Percentiles rank a stretch among this genome's conserved stretches.
These are phyloP conservation scores for Solanum chiquidenum DNA, from an alignment of 257 asterid genomes.

Conservation along the genomic window DNA sequence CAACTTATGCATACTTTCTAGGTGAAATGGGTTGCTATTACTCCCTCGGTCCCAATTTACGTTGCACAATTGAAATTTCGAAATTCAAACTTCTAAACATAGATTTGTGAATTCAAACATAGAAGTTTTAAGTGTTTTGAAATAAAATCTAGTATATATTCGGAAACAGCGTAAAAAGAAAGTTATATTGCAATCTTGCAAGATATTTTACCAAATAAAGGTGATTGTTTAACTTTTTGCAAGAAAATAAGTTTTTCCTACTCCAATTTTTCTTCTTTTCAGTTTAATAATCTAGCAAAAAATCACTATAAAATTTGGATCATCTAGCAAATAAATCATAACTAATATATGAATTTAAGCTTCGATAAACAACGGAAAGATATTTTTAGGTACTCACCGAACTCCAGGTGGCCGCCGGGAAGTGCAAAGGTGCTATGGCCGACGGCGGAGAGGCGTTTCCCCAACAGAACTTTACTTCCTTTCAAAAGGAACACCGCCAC, in stretches of 20 bases:
- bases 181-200: background rate
- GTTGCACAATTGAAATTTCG: too few species aligned
- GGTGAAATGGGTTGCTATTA: background rate
- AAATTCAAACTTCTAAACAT: too few species aligned
- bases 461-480: conserved; percentile 36
- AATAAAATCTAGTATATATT: too few species aligned
- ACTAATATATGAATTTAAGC: background rate
- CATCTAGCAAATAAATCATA: background rate
- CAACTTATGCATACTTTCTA: background rate
- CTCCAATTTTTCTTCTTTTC: background rate
- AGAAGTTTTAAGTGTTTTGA: too few species aligned
- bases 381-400: conserved; percentile 23
- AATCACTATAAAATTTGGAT: background rate
- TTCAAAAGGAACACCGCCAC: conserved; percentile 50
- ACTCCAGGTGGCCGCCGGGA: conserved; percentile 76
- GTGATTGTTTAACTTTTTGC: background rate
- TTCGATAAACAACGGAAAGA: background rate
- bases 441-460: conserved; percentile 53
- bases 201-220: background rate
- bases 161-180: too few species aligned
- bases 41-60: too few species aligned
- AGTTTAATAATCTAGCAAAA: background rate
- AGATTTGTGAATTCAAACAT: too few species aligned
- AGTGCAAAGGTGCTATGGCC: conserved; percentile 51
- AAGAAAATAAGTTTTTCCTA: background rate